Conservation (phyloP, 108 stramenopile species). For the Cafeteria roenbergensis region DNA sequence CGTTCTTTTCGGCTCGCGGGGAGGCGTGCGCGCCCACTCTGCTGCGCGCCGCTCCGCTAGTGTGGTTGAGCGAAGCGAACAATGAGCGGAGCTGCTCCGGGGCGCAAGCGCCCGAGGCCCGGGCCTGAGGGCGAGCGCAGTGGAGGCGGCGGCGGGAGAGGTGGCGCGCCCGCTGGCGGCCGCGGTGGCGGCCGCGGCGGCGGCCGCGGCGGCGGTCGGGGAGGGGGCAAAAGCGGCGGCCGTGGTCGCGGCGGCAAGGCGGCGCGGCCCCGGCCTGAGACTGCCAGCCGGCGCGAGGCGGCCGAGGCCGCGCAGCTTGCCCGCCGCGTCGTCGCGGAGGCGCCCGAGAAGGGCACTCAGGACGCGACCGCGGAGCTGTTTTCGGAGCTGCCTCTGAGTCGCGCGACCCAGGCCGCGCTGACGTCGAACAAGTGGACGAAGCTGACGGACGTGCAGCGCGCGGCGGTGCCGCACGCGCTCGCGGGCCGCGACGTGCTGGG, state of each 20-base stretch:
- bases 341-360: conserved; percentile 1
- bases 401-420: conserved; percentile 15
- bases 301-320: conserved; percentile 5
- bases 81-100: not conserved
- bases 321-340: not conserved
- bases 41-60: not conserved
- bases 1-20: no score
- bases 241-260: conserved; percentile 2
- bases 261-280: not conserved
- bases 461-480: conserved; percentile 78
- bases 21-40: not conserved
- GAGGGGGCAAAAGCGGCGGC: conserved; percentile 5
- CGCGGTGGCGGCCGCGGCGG: not conserved
- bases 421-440: conserved; percentile 37
- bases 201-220: not conserved
- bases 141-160: conserved; percentile 5
- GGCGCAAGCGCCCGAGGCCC: not conserved
- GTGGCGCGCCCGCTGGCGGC: not conserved
- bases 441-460: conserved; percentile 79
- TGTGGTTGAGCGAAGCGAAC: not conserved
- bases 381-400: conserved; percentile 11
- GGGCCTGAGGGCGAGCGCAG: not conserved
- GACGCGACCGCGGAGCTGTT: not conserved
- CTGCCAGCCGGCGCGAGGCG: conserved; percentile 1
- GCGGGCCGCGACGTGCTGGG: conserved; percentile 72